phyloP scores from a whole-genome alignment of 345 rosid genomes.

The Leavenworthia alabamica region DNA sequence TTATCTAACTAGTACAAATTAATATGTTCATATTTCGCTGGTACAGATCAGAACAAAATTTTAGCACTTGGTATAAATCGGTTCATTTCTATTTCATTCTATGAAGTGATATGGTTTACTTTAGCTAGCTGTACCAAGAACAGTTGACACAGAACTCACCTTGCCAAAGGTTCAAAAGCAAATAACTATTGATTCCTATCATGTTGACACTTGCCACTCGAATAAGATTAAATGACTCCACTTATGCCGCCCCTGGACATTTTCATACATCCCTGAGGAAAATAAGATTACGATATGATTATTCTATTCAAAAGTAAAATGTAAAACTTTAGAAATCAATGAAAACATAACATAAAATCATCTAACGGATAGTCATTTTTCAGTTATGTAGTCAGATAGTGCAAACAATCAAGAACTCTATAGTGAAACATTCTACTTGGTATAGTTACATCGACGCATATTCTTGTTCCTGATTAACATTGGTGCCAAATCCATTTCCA shows the following conservation, averaged over 20 bases:
- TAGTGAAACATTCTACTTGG: neutral
- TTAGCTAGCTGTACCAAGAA: too few relatives aligned
- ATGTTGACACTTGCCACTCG: neutral
- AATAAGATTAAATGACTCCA: constrained; percentile 2
- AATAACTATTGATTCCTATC: neutral
- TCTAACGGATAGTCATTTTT: neutral
- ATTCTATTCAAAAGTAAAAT: neutral
- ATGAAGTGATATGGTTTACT: neutral
- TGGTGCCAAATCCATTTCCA: neutral
- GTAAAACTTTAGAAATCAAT: neutral
- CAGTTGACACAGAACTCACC: constrained; percentile 10
- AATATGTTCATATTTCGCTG: neutral
- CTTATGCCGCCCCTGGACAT: neutral
- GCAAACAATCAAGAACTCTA: neutral
- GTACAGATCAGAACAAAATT: neutral
- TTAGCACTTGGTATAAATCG: neutral
- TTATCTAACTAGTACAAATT: constrained; percentile 8
- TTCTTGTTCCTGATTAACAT: neutral
- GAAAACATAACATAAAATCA: neutral
- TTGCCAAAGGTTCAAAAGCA: neutral
- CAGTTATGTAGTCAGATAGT: neutral
- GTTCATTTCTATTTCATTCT: neutral
- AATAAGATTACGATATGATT: neutral
- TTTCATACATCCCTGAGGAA: constrained; percentile 8
- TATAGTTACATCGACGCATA: neutral